These are phyloP conservation scores for Pythium myriotylum DNA, from an alignment of 352 stramenopile species.

Conservation along the genomic window DNA sequence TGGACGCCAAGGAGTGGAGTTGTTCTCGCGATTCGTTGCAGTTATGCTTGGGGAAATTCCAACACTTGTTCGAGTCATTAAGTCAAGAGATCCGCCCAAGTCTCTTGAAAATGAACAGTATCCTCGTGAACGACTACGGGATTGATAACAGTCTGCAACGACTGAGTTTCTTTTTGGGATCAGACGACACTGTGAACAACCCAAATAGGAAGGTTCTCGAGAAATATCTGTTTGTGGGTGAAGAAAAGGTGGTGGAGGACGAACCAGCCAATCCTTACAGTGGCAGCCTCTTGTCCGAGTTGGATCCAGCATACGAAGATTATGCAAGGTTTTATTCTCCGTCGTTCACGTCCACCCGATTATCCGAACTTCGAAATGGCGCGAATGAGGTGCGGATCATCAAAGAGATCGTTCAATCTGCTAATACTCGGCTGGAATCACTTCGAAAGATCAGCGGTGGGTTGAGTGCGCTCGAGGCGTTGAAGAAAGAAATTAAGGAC, in stretches of 20 bases:
- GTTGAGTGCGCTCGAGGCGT: conserved; percentile 67
- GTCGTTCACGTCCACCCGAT: conserved; percentile 39
- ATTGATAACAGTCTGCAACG: conserved; percentile 68
- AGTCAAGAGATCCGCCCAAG: conserved; percentile 44
- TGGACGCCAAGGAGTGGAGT: conserved; percentile 20
- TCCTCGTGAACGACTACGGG: conserved; percentile 70
- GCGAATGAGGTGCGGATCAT: conserved; percentile 52
- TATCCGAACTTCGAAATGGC: conserved; percentile 46
- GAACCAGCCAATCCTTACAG: neutral
- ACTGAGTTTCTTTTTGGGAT: conserved; percentile 73
- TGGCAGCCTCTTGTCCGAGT: conserved; percentile 55
- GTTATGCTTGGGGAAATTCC: conserved; percentile 38
- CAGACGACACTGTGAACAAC: conserved; percentile 41
- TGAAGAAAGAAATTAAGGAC: conserved; percentile 74
- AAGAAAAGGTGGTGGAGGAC: neutral
- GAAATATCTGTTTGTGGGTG: conserved; percentile 34
- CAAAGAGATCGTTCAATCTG: conserved; percentile 45
- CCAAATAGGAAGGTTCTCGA: conserved; percentile 47
- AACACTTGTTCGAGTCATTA: conserved; percentile 30
- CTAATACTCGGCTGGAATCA: conserved; percentile 64
- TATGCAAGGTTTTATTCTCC: conserved; percentile 28
- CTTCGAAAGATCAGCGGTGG: conserved; percentile 82
- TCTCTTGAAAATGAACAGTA: too few relatives aligned
- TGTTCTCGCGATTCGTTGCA: conserved; percentile 42
- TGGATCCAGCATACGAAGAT: conserved; percentile 52